These are phyloP conservation scores for Amanita exitialis DNA, from an alignment of 768 basidiomycete genomes.

Conservation along the genomic window DNA sequence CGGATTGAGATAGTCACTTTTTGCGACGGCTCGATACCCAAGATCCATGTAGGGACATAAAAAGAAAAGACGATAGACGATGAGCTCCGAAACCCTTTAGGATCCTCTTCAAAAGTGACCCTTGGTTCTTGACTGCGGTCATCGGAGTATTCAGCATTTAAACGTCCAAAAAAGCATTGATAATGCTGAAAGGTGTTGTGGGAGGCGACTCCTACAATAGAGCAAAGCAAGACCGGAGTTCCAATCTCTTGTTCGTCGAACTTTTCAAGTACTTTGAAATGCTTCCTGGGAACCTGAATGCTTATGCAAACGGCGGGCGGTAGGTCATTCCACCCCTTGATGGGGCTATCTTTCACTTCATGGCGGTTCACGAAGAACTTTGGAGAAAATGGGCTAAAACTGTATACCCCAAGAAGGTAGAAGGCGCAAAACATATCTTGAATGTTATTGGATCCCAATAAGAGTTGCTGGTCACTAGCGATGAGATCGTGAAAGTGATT, in stretches of 20 bases:
- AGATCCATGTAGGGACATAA: slow-evolving; percentile 16
- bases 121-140: slow-evolving; percentile 5
- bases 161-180: neutral
- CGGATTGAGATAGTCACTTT: slow-evolving; percentile 11
- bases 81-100: slow-evolving; percentile 12
- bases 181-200: slow-evolving; percentile 12
- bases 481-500: slow-evolving; percentile 19
- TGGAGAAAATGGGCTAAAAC: slow-evolving; percentile 5
- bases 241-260: slow-evolving; percentile 8
- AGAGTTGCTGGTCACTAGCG: slow-evolving; percentile 12
- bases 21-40: slow-evolving; percentile 7
- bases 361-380: slow-evolving; percentile 5
- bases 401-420: slow-evolving; percentile 19
- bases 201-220: neutral
- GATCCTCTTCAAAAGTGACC: slow-evolving; percentile 12
- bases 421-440: slow-evolving; percentile 30
- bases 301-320: slow-evolving; percentile 28
- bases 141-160: slow-evolving; percentile 3
- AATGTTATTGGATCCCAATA: slow-evolving; percentile 20
- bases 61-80: slow-evolving; percentile 15
- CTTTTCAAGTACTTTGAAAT: slow-evolving; percentile 18
- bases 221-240: slow-evolving; percentile 11
- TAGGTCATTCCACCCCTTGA: slow-evolving; percentile 21
- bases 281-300: slow-evolving; percentile 24
- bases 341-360: slow-evolving; percentile 11